Evolutionary conservation across 1,139 yeast species (phyloP).

Genomic region (Arxiozyma heterogenica): DNA sequence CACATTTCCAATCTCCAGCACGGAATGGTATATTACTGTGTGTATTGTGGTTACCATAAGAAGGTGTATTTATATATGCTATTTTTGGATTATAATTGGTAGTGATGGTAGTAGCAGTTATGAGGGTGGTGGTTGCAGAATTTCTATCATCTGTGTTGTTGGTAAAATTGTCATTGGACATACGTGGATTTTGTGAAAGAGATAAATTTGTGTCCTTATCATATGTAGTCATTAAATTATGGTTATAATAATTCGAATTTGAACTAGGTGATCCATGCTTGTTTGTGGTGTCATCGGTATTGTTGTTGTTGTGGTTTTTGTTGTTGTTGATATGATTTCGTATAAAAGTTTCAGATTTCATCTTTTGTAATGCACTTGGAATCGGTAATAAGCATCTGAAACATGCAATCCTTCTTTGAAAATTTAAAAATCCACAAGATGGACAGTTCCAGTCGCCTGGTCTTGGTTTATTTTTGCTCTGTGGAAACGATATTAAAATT

Average conservation of each 20-base stretch:
- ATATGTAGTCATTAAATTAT: slow-evolving; percentile 6
- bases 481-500: slow-evolving; percentile 74
- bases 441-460: slow-evolving; percentile 99
- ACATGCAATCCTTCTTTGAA: slow-evolving; percentile 90
- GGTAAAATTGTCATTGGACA: background rate
- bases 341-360: slow-evolving; percentile 39
- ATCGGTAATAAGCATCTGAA: slow-evolving; percentile 88
- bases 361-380: slow-evolving; percentile 26
- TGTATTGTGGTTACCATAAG: slow-evolving; percentile 8
- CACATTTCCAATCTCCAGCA: slow-evolving; percentile 96
- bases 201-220: background rate
- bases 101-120: too few species aligned
- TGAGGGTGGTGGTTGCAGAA: background rate
- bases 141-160: background rate
- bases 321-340: slow-evolving; percentile 10
- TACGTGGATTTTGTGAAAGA: background rate
- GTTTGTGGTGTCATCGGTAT: background rate
- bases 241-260: slow-evolving; percentile 4
- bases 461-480: slow-evolving; percentile 81
- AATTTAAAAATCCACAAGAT: slow-evolving; percentile 88
- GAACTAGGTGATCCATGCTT: background rate
- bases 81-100: background rate
- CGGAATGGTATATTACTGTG: slow-evolving; percentile 63
- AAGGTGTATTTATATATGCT: background rate
- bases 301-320: slow-evolving; percentile 4